A percentile compares a stretch with the other conserved stretches of the same genome.
Conservation (phyloP, 352 stramenopile species). For the Pythium aristosporum region DNA sequence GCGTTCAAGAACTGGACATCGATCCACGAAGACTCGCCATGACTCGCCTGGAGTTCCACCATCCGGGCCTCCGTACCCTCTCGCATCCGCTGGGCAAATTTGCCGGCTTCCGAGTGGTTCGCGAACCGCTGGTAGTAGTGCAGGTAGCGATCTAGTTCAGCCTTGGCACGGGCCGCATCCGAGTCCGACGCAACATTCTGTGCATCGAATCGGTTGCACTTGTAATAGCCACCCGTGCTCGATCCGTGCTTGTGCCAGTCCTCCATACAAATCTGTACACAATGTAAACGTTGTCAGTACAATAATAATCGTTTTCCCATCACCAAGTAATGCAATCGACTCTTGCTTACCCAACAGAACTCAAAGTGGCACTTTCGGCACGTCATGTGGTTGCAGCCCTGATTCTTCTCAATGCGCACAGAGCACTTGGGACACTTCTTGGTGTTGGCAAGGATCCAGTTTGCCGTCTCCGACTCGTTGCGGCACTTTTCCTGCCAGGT, state of each 20-base stretch:
- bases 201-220: conserved; percentile 98
- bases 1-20: conserved; percentile 99
- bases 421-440: conserved; percentile 99
- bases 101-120: conserved; percentile 95
- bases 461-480: conserved; percentile 98
- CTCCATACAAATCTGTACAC: conserved; percentile 90
- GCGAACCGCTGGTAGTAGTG: conserved; percentile 99
- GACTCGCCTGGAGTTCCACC: conserved; percentile 94
- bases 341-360: conserved; percentile 94
- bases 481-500: conserved; percentile 96
- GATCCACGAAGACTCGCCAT: conserved; percentile 92
- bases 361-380: conserved; percentile 93
- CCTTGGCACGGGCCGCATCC: conserved; percentile 92
- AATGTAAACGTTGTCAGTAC: neutral
- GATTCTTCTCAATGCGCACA: conserved; percentile 99
- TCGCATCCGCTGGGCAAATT: conserved; percentile 96
- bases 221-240: conserved; percentile 98
- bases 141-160: conserved; percentile 98
- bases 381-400: conserved; percentile 99
- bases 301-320: neutral
- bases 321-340: neutral
- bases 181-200: conserved; percentile 52
- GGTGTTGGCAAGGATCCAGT: conserved; percentile 99
- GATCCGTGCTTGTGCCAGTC: conserved; percentile 95
- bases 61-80: conserved; percentile 95